A percentile compares a stretch with the other conserved stretches of the same genome.
These are phyloP conservation scores for Blastosporella zonata DNA, from an alignment of 1,284 basidiomycete genomes.

Conservation along the genomic window DNA sequence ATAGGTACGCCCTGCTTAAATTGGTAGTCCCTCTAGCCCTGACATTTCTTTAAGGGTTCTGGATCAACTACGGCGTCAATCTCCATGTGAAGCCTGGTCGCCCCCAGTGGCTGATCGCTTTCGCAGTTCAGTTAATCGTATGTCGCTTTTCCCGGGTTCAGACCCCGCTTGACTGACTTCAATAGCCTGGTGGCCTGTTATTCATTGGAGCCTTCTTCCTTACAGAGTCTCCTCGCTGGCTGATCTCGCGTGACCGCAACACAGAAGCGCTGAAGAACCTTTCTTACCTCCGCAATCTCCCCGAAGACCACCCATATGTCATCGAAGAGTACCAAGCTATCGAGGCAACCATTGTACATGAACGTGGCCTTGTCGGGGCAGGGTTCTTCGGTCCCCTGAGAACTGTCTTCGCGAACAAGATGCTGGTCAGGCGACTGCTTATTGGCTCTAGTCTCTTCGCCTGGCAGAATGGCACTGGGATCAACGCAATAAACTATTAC, in stretches of 20 bases:
- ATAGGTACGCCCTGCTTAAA: slow-evolving; percentile 23
- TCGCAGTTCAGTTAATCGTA: slow-evolving; percentile 47
- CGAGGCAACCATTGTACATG: slow-evolving; percentile 26
- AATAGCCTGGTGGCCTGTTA: slow-evolving; percentile 42
- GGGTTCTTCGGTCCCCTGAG: slow-evolving; percentile 32
- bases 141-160: background rate
- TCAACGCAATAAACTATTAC: slow-evolving; percentile 44
- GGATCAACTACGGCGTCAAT: slow-evolving; percentile 47
- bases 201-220: slow-evolving; percentile 41
- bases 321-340: slow-evolving; percentile 34
- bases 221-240: slow-evolving; percentile 48
- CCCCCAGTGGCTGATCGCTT: slow-evolving; percentile 46
- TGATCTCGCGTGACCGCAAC: slow-evolving; percentile 40
- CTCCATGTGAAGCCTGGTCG: slow-evolving; percentile 32
- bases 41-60: slow-evolving; percentile 31
- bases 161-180: background rate
- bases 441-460: slow-evolving; percentile 31
- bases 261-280: slow-evolving; percentile 38
- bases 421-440: slow-evolving; percentile 26
- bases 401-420: slow-evolving; percentile 27
- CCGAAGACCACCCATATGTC: slow-evolving; percentile 35
- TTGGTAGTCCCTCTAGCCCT: background rate
- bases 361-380: slow-evolving; percentile 30
- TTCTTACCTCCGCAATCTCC: slow-evolving; percentile 37
- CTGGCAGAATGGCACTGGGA: slow-evolving; percentile 36